Evolutionary conservation across 164 flowering plant species (phyloP).

Genomic region (Liriodendron chinense): DNA sequence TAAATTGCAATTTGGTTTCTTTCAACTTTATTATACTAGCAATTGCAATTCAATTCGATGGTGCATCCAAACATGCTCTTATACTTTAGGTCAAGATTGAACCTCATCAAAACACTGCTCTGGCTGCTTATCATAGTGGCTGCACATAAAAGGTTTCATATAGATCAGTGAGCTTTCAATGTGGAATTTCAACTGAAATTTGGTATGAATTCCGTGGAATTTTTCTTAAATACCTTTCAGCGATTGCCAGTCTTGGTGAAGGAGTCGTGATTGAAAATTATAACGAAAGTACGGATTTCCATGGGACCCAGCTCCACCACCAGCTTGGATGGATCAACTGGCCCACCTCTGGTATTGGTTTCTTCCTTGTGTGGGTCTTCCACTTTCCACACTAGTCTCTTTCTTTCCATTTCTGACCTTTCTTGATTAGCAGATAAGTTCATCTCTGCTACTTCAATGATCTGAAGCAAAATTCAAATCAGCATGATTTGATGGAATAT

Average conservation of each 20-base stretch:
- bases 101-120: too few relatives aligned
- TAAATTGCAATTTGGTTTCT: too few relatives aligned
- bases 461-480: conserved; percentile 38
- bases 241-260: not conserved
- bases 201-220: too few relatives aligned
- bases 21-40: too few relatives aligned
- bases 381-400: conserved; percentile 74
- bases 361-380: conserved; percentile 41
- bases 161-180: too few relatives aligned
- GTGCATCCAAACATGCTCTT: too few relatives aligned
- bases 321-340: conserved; percentile 56
- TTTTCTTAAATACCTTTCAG: not conserved
- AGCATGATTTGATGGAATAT: too few relatives aligned
- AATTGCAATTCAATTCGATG: too few relatives aligned
- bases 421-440: conserved; percentile 85
- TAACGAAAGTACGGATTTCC: conserved; percentile 84
- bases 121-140: too few relatives aligned
- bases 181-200: too few relatives aligned
- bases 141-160: too few relatives aligned
- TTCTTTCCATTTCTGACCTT: conserved; percentile 78
- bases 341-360: conserved; percentile 47
- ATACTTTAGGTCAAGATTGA: too few relatives aligned
- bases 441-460: conserved; percentile 62
- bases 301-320: conserved; percentile 78
- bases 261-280: conserved; percentile 26